phyloP scores from a whole-genome alignment of 768 basidiomycete species.

The Russula dissimulans region DNA sequence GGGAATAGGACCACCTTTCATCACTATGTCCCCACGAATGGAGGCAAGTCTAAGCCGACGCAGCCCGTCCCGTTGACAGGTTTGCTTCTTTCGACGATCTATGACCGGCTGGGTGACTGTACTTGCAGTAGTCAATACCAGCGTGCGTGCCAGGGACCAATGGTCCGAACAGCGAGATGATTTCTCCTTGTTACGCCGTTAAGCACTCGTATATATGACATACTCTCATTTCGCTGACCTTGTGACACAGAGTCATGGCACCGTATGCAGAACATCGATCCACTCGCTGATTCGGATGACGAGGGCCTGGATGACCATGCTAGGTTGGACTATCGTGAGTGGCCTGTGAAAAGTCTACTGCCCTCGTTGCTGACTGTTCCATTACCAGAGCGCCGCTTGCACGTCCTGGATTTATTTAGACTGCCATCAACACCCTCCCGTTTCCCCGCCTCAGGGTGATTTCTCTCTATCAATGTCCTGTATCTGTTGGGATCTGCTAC shows the following conservation, averaged over 20 bases:
- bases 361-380: not conserved
- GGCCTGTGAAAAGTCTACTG: not conserved
- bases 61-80: constrained; percentile 11
- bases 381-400: constrained; percentile 17
- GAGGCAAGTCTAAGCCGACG: constrained; percentile 8
- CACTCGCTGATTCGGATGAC: constrained; percentile 64
- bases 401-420: constrained; percentile 16
- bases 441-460: constrained; percentile 9
- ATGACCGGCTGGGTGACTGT: not conserved
- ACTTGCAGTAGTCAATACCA: constrained; percentile 11
- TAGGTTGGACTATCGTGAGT: constrained; percentile 57
- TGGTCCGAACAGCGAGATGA: constrained; percentile 15
- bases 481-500: not conserved
- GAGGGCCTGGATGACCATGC: constrained; percentile 57
- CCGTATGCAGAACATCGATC: constrained; percentile 50
- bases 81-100: constrained; percentile 4
- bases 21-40: constrained; percentile 19
- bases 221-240: constrained; percentile 8
- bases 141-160: constrained; percentile 6
- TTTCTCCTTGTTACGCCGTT: constrained; percentile 41
- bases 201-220: not conserved
- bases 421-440: constrained; percentile 3
- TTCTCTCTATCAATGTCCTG: not conserved
- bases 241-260: constrained; percentile 60
- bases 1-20: constrained; percentile 20